These are phyloP conservation scores for Aspergillus clavatus DNA, from an alignment of 2,329 filamentous ascomycete genomes.

Conservation along the genomic window DNA sequence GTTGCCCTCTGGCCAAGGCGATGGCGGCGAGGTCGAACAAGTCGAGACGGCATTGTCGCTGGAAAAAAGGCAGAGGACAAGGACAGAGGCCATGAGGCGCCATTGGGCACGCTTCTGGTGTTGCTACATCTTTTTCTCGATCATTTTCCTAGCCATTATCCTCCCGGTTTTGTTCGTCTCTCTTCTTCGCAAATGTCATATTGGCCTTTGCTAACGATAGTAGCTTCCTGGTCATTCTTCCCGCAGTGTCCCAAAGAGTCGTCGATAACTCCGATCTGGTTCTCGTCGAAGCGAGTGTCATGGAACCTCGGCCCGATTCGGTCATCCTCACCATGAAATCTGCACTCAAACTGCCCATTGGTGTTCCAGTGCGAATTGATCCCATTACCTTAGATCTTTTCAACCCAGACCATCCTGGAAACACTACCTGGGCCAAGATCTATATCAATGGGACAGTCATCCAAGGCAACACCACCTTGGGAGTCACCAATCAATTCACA, in stretches of 20 bases:
- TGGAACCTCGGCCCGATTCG: constrained; percentile 31
- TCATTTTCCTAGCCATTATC: constrained; percentile 35
- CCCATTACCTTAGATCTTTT: constrained; percentile 32
- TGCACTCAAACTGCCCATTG: constrained; percentile 33
- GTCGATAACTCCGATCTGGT: constrained; percentile 35
- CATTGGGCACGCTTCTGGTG: constrained; percentile 40
- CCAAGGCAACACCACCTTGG: constrained; percentile 34
- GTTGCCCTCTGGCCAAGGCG: constrained; percentile 14
- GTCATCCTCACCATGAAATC: constrained; percentile 33
- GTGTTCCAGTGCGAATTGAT: constrained; percentile 35
- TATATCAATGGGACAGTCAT: constrained; percentile 23
- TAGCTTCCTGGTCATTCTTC: constrained; percentile 39
- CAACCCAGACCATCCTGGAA: constrained; percentile 23
- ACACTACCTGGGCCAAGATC: constrained; percentile 26
- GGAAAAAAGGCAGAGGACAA: constrained; percentile 20
- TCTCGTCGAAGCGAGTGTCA: constrained; percentile 31
- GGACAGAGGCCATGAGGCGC: constrained; percentile 24
- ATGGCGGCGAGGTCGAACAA: constrained; percentile 21
- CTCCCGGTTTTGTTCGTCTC: constrained; percentile 27
- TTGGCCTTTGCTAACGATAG: constrained; percentile 2
- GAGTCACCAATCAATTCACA: constrained; percentile 18
- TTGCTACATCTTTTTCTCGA: constrained; percentile 35
- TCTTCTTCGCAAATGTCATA: neutral
- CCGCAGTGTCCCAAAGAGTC: constrained; percentile 39
- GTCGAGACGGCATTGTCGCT: constrained; percentile 26